Conservation (phyloP, 1,139 yeast species). For the Yueomyces sp. region DNA sequence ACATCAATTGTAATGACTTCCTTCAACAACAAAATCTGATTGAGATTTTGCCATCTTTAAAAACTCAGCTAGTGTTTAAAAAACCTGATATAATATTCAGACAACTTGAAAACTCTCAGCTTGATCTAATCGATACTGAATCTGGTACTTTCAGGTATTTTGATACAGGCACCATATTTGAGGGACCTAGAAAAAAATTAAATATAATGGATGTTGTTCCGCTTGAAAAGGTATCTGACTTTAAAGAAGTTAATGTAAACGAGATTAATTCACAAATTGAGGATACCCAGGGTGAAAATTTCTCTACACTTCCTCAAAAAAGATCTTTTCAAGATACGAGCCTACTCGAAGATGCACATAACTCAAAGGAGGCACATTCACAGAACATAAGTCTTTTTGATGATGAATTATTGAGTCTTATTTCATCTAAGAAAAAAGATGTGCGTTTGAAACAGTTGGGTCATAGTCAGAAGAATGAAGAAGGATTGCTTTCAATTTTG, state of each 20-base stretch:
- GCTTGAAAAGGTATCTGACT: too few relatives aligned
- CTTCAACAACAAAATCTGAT: not conserved
- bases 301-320: conserved; percentile 11
- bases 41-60: not conserved
- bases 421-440: conserved; percentile 5
- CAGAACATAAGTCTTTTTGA: conserved; percentile 5
- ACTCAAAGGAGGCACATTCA: not conserved
- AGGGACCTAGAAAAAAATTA: too few relatives aligned
- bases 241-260: too few relatives aligned
- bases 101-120: conserved; percentile 1
- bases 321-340: conserved; percentile 6
- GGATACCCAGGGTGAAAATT: conserved; percentile 1
- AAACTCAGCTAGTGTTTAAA: too few relatives aligned
- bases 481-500: not conserved
- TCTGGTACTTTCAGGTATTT: conserved; percentile 5
- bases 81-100: conserved; percentile 1
- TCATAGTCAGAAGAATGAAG: not conserved
- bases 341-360: not conserved
- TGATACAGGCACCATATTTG: not conserved
- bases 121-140: conserved; percentile 8
- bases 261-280: too few relatives aligned
- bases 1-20: not conserved
- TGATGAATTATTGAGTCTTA: conserved; percentile 9
- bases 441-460: not conserved
- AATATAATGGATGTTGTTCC: too few relatives aligned